Percentiles rank a stretch among this genome's conserved stretches.
These are phyloP conservation scores for Cercospora sp. DNA, from an alignment of 2,329 filamentous ascomycete species.

Conservation along the genomic window DNA sequence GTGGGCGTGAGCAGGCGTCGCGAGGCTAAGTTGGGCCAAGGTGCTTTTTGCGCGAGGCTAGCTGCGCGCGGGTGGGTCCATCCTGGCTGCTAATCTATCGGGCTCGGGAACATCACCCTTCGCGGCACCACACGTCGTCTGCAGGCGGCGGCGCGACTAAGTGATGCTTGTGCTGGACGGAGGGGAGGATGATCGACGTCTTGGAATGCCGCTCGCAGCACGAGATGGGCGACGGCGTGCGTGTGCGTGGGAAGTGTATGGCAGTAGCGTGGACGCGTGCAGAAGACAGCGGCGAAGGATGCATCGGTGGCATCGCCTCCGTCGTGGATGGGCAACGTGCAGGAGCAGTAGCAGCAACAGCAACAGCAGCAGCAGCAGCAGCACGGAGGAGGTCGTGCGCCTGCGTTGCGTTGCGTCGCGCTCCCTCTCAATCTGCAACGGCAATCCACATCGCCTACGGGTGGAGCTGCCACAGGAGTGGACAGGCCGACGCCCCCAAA, in stretches of 20 bases:
- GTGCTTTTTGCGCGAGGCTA: conserved; percentile 31
- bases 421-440: conserved; percentile 14
- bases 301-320: background rate
- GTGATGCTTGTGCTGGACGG: conserved; percentile 6
- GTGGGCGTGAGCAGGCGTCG: conserved; percentile 26
- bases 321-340: background rate
- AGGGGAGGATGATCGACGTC: conserved; percentile 14
- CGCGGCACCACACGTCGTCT: conserved; percentile 19
- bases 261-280: background rate
- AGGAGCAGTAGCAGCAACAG: background rate
- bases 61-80: conserved; percentile 29
- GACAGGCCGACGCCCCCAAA: background rate
- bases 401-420: background rate
- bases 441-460: conserved; percentile 3
- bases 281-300: background rate
- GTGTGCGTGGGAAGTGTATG: background rate
- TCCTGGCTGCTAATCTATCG: conserved; percentile 38
- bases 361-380: background rate
- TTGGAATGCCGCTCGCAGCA: background rate
- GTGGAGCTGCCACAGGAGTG: conserved; percentile 4
- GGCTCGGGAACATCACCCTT: conserved; percentile 30
- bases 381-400: background rate
- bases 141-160: background rate
- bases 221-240: background rate
- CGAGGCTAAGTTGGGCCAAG: conserved; percentile 27